A percentile compares a stretch with the other conserved stretches of the same genome.
Evolutionary conservation across 2,329 filamentous ascomycete species (phyloP).

Genomic region (Balansia obtecta): DNA sequence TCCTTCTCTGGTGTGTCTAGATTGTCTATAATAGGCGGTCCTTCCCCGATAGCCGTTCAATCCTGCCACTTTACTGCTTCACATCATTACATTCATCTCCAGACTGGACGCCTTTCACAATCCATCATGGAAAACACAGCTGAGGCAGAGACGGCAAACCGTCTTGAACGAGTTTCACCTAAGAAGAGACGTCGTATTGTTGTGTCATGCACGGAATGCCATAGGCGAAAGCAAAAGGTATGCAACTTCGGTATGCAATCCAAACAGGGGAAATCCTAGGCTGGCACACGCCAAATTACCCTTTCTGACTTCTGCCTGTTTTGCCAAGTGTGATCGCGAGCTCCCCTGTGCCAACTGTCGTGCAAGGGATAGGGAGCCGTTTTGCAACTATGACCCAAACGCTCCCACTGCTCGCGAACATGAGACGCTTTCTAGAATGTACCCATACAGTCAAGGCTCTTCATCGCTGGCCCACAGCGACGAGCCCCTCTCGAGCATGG

Average conservation of each 20-base stretch:
- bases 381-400: too few species aligned
- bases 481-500: slow-evolving; percentile 27
- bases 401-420: too few species aligned
- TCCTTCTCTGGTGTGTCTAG: too few species aligned
- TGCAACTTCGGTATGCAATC: background rate
- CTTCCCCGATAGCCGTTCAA: background rate
- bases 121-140: slow-evolving; percentile 6
- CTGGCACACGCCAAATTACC: background rate
- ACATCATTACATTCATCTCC: background rate
- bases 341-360: slow-evolving; percentile 47
- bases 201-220: slow-evolving; percentile 52
- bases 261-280: background rate
- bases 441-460: too few species aligned
- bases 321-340: slow-evolving; percentile 41
- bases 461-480: slow-evolving; percentile 5
- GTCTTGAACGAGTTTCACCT: slow-evolving; percentile 23
- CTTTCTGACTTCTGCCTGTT: background rate
- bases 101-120: background rate
- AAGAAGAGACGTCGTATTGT: slow-evolving; percentile 47
- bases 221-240: slow-evolving; percentile 50
- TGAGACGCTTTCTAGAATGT: too few species aligned
- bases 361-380: too few species aligned
- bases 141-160: background rate
- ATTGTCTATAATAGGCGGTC: background rate
- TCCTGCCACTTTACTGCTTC: background rate